Evolutionary conservation across 1,284 basidiomycete species (phyloP).

Genomic region (Blastosporella zonata): DNA sequence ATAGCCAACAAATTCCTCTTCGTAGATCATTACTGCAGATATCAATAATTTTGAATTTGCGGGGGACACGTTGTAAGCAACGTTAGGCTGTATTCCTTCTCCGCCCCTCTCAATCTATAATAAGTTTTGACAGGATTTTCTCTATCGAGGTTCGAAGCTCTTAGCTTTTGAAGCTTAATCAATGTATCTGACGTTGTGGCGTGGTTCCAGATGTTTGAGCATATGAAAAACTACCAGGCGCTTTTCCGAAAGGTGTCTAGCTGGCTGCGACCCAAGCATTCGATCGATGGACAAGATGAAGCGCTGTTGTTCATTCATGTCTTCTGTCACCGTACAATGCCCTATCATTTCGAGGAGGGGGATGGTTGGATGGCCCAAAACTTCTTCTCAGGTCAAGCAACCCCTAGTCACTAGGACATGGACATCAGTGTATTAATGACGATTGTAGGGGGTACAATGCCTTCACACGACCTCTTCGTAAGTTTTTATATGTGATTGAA

Average conservation of each 20-base stretch:
- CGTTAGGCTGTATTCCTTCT: not conserved
- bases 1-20: not conserved
- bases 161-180: not conserved
- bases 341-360: constrained; percentile 73
- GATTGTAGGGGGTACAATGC: constrained; percentile 56
- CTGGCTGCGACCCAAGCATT: constrained; percentile 58
- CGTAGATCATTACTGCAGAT: constrained; percentile 68
- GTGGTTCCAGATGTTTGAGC: constrained; percentile 74
- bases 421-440: not conserved
- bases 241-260: constrained; percentile 66
- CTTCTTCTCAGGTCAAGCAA: constrained; percentile 62
- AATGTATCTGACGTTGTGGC: not conserved
- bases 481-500: not conserved
- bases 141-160: constrained; percentile 56
- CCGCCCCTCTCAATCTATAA: not conserved
- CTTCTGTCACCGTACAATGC: constrained; percentile 67
- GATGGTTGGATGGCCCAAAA: constrained; percentile 80
- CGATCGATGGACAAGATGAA: constrained; percentile 28
- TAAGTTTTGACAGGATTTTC: constrained; percentile 71
- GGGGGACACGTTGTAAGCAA: constrained; percentile 43
- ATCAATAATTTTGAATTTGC: constrained; percentile 67
- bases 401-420: not conserved
- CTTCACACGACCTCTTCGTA: constrained; percentile 67
- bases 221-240: constrained; percentile 76
- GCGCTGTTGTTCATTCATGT: constrained; percentile 72